Conservation (phyloP, 1,284 basidiomycete species). For the Apiotrichum brassicae region DNA sequence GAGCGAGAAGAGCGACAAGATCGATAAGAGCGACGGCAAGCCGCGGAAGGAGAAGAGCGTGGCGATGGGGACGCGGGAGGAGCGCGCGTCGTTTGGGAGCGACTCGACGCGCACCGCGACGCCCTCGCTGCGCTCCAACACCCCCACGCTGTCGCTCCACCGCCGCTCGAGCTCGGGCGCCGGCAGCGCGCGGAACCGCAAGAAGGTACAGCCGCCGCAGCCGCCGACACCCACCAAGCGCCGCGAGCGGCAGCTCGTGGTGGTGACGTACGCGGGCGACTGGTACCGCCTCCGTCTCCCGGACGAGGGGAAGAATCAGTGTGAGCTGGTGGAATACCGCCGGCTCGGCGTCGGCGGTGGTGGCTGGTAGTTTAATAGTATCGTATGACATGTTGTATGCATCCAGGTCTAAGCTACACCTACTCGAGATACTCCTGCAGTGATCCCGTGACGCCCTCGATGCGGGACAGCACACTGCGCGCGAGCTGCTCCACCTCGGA, state of each 20-base stretch:
- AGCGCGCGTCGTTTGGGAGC: constrained; percentile 21
- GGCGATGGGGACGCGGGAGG: constrained; percentile 23
- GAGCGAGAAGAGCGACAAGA: no score
- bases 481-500: constrained; percentile 46
- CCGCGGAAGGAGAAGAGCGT: background rate
- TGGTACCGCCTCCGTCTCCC: constrained; percentile 84
- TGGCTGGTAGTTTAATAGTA: constrained; percentile 27
- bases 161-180: constrained; percentile 4
- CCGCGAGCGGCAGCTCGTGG: constrained; percentile 69
- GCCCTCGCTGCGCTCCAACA: constrained; percentile 7
- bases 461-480: constrained; percentile 44
- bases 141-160: background rate
- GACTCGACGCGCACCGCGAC: constrained; percentile 28
- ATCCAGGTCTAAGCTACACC: background rate
- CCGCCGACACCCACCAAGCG: background rate
- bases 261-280: constrained; percentile 80
- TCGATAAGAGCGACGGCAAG: no score
- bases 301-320: constrained; percentile 20
- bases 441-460: constrained; percentile 48
- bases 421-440: constrained; percentile 44
- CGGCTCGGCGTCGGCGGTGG: constrained; percentile 38
- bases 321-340: constrained; percentile 42
- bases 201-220: background rate
- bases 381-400: constrained; percentile 1
- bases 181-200: background rate